These are phyloP conservation scores for Exidia glandulosa DNA, from an alignment of 768 basidiomycete species.

Conservation along the genomic window DNA sequence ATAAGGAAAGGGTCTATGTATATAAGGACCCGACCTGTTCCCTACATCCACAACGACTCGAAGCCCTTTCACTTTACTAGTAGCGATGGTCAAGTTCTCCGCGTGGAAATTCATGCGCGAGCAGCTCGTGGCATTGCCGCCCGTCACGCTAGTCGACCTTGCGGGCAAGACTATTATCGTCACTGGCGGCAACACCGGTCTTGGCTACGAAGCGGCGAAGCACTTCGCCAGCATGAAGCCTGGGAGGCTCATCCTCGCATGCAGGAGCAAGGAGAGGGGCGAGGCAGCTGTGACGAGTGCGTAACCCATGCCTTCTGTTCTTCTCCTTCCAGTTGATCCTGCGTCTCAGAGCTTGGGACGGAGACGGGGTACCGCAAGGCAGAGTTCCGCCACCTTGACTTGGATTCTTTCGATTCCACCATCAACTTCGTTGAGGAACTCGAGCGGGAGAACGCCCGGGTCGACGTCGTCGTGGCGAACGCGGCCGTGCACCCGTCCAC, in stretches of 20 bases:
- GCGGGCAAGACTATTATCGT: slow-evolving; percentile 5
- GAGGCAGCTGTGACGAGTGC: slow-evolving; percentile 5
- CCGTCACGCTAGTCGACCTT: no score
- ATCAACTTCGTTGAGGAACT: slow-evolving; percentile 3
- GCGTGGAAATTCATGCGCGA: no score
- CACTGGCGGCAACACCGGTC: slow-evolving; percentile 7
- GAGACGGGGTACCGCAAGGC: not conserved
- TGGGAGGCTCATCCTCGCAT: slow-evolving; percentile 21
- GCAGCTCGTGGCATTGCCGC: no score
- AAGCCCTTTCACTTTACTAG: no score
- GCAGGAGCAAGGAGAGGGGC: slow-evolving; percentile 21
- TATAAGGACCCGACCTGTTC: no score
- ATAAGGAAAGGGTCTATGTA: no score
- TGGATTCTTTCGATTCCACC: slow-evolving; percentile 2
- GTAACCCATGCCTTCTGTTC: not conserved
- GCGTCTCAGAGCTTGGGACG: no score
- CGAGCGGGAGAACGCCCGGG: slow-evolving; percentile 1
- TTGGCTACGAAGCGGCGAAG: slow-evolving; percentile 9
- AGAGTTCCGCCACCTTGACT: slow-evolving; percentile 5
- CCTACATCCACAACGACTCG: no score
- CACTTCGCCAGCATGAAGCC: slow-evolving; percentile 23
- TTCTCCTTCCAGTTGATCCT: not conserved
- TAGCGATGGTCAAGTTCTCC: no score
- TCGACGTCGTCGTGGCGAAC: slow-evolving; percentile 6
- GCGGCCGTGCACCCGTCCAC: slow-evolving; percentile 1